A percentile compares a stretch with the other conserved stretches of the same genome.
Conservation (phyloP, 2,329 filamentous ascomycete genomes). For the Microcyclospora tardicrescens region DNA sequence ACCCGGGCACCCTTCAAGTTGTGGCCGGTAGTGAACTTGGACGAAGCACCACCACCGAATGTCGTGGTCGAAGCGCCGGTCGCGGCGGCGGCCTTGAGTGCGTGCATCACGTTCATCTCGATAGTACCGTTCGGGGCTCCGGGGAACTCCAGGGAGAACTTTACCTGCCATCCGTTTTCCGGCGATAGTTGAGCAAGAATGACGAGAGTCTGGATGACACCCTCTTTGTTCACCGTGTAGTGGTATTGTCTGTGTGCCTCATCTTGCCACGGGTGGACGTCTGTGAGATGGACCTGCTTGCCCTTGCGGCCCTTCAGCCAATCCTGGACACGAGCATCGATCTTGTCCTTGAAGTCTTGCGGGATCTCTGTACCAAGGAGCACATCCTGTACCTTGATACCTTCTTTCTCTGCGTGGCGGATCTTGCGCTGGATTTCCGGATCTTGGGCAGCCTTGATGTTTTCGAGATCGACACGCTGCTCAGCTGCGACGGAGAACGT, state of each 20-base stretch:
- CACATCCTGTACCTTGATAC: slow-evolving; percentile 66
- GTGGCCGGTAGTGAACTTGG: slow-evolving; percentile 62
- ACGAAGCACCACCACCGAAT: slow-evolving; percentile 72
- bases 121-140: slow-evolving; percentile 75
- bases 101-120: slow-evolving; percentile 64
- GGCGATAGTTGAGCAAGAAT: slow-evolving; percentile 71
- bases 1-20: slow-evolving; percentile 70
- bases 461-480: slow-evolving; percentile 65
- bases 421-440: slow-evolving; percentile 60
- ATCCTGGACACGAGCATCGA: slow-evolving; percentile 60
- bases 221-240: slow-evolving; percentile 60
- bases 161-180: slow-evolving; percentile 79
- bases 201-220: slow-evolving; percentile 63
- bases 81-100: slow-evolving; percentile 48
- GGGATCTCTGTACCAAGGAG: slow-evolving; percentile 50
- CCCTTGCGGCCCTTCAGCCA: slow-evolving; percentile 75
- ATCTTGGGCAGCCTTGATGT: slow-evolving; percentile 55
- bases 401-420: slow-evolving; percentile 67
- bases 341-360: slow-evolving; percentile 54
- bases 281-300: slow-evolving; percentile 77
- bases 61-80: slow-evolving; percentile 57
- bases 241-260: slow-evolving; percentile 74
- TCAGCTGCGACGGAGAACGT: slow-evolving; percentile 80
- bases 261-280: slow-evolving; percentile 81
- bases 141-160: slow-evolving; percentile 92